Conservation (phyloP, 192 early-diverging fungal species). For the Geosiphon pyriformis region DNA sequence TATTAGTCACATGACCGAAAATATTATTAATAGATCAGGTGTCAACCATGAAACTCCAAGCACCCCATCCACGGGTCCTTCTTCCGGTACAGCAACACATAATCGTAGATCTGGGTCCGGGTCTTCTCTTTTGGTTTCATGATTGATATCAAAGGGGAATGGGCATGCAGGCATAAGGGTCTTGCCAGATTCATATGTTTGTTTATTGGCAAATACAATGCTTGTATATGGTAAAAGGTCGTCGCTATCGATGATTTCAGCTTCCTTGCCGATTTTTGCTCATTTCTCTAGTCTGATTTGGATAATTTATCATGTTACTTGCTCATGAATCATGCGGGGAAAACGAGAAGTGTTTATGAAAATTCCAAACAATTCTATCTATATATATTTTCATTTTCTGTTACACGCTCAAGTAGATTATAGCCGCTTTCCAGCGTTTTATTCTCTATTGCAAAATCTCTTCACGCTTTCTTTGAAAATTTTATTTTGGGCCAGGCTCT, state of each 20-base stretch:
- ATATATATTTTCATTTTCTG: no score
- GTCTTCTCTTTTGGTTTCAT: not conserved
- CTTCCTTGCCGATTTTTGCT: not conserved
- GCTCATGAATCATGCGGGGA: no score
- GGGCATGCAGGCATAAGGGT: not conserved
- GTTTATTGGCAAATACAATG: not conserved
- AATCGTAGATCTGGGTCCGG: not conserved
- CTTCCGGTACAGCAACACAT: not conserved
- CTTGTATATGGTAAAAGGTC: conserved; percentile 16
- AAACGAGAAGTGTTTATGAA: no score
- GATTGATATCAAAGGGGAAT: not conserved
- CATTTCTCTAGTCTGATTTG: not conserved
- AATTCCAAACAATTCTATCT: no score
- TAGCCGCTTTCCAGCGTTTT: no score
- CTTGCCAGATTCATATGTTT: no score
- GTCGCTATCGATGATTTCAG: conserved; percentile 26
- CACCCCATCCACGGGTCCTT: not conserved
- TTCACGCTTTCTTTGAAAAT: no score
- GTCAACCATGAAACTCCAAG: not conserved
- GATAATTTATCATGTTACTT: no score
- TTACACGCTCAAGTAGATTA: no score
- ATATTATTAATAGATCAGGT: not conserved
- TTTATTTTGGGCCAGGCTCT: no score
- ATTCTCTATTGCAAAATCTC: no score
- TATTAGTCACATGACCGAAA: not conserved